Evolutionary conservation across 2,329 filamentous ascomycete genomes (phyloP).

Genomic region (Periglandula ipomoeae): DNA sequence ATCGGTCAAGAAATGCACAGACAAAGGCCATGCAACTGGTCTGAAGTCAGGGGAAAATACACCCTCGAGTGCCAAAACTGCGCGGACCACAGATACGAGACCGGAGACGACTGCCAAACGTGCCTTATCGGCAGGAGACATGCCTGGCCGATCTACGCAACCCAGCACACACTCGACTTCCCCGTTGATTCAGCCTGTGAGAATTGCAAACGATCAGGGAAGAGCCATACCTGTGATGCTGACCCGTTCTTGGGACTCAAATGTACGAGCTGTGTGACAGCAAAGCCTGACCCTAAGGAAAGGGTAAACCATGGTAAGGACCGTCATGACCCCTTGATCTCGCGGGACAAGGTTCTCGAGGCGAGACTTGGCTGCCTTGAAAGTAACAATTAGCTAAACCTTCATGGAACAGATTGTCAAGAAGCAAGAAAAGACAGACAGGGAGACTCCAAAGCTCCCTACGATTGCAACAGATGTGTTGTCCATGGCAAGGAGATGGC

Average conservation of each 20-base stretch:
- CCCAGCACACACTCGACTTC: slow-evolving; percentile 9
- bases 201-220: slow-evolving; percentile 6
- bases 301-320: slow-evolving; percentile 3
- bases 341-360: too few relatives aligned
- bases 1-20: slow-evolving; percentile 4
- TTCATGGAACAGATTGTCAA: background rate
- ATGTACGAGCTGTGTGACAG: slow-evolving; percentile 13
- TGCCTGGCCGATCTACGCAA: slow-evolving; percentile 11
- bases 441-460: background rate
- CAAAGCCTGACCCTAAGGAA: slow-evolving; percentile 5
- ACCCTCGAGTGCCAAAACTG: slow-evolving; percentile 18
- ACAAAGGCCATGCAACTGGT: slow-evolving; percentile 10
- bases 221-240: slow-evolving; percentile 13
- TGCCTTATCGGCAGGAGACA: slow-evolving; percentile 9
- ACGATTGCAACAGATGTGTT: background rate
- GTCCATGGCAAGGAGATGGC: background rate
- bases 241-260: slow-evolving; percentile 13
- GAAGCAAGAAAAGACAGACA: background rate
- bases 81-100: slow-evolving; percentile 13
- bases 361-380: too few relatives aligned
- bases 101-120: background rate
- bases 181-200: slow-evolving; percentile 8
- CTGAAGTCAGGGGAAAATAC: slow-evolving; percentile 3
- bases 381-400: too few relatives aligned
- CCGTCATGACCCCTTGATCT: background rate